Conservation (phyloP, 2,329 filamentous ascomycete genomes). For the Dactylellina sp. region DNA sequence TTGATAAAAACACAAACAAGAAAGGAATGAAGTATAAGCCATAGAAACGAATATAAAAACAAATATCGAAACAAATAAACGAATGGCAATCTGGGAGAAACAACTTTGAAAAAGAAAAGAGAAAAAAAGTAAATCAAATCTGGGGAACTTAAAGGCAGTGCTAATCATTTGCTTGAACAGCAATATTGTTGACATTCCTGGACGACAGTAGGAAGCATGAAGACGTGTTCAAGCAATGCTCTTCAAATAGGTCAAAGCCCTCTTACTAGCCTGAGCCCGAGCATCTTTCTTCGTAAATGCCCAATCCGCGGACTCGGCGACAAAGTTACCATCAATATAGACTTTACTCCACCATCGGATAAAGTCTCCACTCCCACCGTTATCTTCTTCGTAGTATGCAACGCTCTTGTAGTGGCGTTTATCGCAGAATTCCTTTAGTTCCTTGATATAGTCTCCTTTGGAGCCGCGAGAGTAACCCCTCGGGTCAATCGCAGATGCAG, state of each 20-base stretch:
- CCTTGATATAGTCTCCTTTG: constrained; percentile 32
- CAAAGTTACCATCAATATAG: constrained; percentile 45
- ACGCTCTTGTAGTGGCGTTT: constrained; percentile 23
- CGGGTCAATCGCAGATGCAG: neutral
- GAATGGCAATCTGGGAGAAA: neutral
- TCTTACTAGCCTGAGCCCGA: constrained; percentile 39
- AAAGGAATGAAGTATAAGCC: constrained; percentile 1
- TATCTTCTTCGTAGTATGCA: constrained; percentile 52
- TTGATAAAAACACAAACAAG: neutral
- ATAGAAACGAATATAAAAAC: neutral
- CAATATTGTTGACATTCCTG: too few species aligned
- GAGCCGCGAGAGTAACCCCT: neutral
- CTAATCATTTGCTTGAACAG: too few species aligned
- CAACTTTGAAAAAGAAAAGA: neutral
- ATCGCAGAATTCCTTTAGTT: constrained; percentile 50
- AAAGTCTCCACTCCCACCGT: constrained; percentile 55
- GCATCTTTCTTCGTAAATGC: constrained; percentile 44
- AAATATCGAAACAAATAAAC: neutral
- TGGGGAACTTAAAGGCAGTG: neutral
- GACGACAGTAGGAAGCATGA: neutral
- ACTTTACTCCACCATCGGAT: constrained; percentile 59
- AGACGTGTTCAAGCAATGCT: neutral
- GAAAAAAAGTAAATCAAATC: neutral
- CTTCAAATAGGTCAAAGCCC: constrained; percentile 22
- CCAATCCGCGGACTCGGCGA: constrained; percentile 31